A percentile compares a stretch with the other conserved stretches of the same genome.
Evolutionary conservation across 257 asterid species (phyloP).

Genomic region (Gentiana macrophylla): DNA sequence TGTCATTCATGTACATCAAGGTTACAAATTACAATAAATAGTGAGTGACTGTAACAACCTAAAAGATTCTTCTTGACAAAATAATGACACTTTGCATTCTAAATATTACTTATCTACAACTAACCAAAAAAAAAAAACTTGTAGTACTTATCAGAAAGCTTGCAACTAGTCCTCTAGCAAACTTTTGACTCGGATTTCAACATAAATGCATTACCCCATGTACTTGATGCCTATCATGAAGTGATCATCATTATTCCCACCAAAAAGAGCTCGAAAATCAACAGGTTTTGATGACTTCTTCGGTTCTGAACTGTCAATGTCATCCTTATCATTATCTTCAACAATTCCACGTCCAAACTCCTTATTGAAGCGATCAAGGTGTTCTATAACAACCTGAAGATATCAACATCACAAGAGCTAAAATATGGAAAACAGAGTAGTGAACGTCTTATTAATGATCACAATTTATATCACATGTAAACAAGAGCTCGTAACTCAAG

Average conservation of each 20-base stretch:
- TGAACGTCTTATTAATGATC: too few species aligned
- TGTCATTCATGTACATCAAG: too few species aligned
- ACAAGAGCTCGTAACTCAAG: too few species aligned
- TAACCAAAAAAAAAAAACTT: too few species aligned
- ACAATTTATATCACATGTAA: too few species aligned
- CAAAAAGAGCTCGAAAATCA: constrained; percentile 70
- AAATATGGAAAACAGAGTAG: neutral
- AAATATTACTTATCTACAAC: too few species aligned
- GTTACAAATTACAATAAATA: too few species aligned
- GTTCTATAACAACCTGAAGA: constrained; percentile 51
- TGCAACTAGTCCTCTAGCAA: neutral
- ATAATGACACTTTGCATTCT: too few species aligned
- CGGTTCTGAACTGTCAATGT: constrained; percentile 31
- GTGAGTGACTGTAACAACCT: too few species aligned
- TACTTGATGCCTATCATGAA: constrained; percentile 80
- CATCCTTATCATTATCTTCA: constrained; percentile 36
- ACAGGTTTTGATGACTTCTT: constrained; percentile 57
- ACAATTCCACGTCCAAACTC: constrained; percentile 63
- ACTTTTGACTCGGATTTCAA: neutral
- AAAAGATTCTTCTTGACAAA: too few species aligned
- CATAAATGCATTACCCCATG: constrained; percentile 46
- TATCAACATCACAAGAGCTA: constrained; percentile 9
- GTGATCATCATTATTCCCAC: constrained; percentile 71
- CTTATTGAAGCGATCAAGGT: constrained; percentile 58
- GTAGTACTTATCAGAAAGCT: too few species aligned